A percentile compares a stretch with the other conserved stretches of the same genome.
These are phyloP conservation scores for Bisporella sp. DNA, from an alignment of 2,329 filamentous ascomycete species.

Conservation along the genomic window DNA sequence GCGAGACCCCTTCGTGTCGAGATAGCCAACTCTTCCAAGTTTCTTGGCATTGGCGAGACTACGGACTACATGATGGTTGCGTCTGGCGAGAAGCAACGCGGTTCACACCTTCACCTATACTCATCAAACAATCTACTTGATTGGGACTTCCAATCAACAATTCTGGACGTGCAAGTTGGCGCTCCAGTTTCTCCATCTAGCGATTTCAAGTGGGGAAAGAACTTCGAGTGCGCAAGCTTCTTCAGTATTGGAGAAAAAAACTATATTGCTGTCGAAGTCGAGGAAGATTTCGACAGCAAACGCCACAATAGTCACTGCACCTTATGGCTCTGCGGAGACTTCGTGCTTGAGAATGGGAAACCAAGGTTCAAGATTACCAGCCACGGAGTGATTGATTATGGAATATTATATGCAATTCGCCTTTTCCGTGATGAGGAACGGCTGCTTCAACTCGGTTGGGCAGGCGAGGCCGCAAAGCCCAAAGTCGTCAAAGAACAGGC, in stretches of 20 bases:
- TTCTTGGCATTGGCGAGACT: conserved; percentile 3
- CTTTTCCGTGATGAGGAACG: conserved; percentile 14
- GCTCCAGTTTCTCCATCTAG: conserved; percentile 9
- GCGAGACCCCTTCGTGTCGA: conserved; percentile 17
- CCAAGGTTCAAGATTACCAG: conserved; percentile 13
- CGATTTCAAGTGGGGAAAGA: conserved; percentile 11
- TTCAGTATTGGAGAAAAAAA: conserved; percentile 15
- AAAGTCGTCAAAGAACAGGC: conserved; percentile 9
- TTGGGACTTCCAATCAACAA: conserved; percentile 10
- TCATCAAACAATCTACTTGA: conserved; percentile 13
- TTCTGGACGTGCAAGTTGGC: conserved; percentile 8
- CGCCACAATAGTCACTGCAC: conserved; percentile 6
- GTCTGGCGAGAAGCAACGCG: conserved; percentile 12
- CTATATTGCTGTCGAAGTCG: conserved; percentile 15
- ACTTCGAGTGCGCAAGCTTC: conserved; percentile 18
- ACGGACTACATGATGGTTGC: conserved; percentile 18
- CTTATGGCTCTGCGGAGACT: conserved; percentile 11
- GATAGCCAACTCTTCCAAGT: conserved; percentile 11
- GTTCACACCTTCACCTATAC: conserved; percentile 14
- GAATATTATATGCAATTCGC: conserved; percentile 15
- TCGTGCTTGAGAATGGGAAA: conserved; percentile 10
- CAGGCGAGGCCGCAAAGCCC: conserved; percentile 11
- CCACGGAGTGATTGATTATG: conserved; percentile 15
- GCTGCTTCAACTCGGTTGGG: conserved; percentile 16
- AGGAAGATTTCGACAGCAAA: conserved; percentile 12